Evolutionary conservation across 768 basidiomycete species (phyloP).

Genomic region (Lenzites betulinus): DNA sequence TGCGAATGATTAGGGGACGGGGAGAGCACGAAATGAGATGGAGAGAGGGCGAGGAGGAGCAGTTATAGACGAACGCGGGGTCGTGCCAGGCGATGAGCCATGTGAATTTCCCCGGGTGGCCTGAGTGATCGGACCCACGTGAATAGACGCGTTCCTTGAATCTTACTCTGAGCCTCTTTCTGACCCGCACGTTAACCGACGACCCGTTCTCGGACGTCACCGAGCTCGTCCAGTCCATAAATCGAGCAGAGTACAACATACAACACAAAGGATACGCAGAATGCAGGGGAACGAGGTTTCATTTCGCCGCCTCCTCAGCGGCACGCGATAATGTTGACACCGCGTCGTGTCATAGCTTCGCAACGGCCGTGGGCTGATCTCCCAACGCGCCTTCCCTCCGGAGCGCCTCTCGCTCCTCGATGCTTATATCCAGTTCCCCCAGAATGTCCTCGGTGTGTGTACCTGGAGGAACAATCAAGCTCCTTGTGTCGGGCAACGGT

Average conservation of each 20-base stretch:
- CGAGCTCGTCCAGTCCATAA: too few relatives aligned
- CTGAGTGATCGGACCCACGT: constrained; percentile 19
- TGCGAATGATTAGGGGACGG: not conserved
- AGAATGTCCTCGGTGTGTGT: constrained; percentile 24
- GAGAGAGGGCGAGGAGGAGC: not conserved
- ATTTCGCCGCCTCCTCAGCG: not conserved
- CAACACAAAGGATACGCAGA: too few relatives aligned
- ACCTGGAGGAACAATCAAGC: constrained; percentile 2
- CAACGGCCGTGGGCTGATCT: constrained; percentile 1
- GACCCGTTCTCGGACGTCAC: too few relatives aligned
- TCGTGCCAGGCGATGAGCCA: constrained; percentile 7
- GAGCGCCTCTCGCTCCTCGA: constrained; percentile 2
- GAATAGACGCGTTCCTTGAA: constrained; percentile 17
- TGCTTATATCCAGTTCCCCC: constrained; percentile 19
- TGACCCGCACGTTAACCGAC: not conserved
- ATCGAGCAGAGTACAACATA: too few relatives aligned
- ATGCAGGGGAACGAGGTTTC: too few relatives aligned
- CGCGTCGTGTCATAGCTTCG: constrained; percentile 10
- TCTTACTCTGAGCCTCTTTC: constrained; percentile 3
- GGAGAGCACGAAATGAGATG: not conserved
- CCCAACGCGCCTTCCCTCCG: constrained; percentile 14
- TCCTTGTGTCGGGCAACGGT: not conserved
- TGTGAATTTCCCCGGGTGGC: constrained; percentile 17
- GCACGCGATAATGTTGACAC: not conserved
- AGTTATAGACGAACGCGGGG: constrained; percentile 13